Conservation (phyloP, 225 moss, liverwort and hornwort species). For the Sphagnum tenellum region DNA sequence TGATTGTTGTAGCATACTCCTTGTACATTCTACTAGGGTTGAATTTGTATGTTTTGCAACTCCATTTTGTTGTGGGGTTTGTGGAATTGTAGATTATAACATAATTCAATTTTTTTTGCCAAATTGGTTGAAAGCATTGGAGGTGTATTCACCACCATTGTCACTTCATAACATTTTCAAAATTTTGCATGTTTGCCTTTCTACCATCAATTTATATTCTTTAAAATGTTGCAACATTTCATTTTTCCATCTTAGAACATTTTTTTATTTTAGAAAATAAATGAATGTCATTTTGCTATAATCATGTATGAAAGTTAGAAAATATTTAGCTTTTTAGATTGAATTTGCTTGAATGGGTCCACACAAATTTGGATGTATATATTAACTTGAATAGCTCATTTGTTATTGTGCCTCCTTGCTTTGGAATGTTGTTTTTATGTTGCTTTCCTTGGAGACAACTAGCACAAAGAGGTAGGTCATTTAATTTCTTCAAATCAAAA, state of each 20-base stretch:
- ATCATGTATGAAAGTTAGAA: not conserved
- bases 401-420: not conserved
- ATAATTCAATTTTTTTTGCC: not conserved
- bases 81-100: not conserved
- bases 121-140: not conserved
- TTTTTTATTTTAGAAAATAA: not conserved
- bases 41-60: not conserved
- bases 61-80: not conserved
- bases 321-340: not conserved
- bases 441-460: not conserved
- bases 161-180: conserved; percentile 4
- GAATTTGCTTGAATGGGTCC: not conserved
- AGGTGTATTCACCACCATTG: not conserved
- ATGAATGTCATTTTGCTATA: not conserved
- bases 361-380: not conserved
- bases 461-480: not conserved
- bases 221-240: not conserved
- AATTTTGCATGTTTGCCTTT: not conserved
- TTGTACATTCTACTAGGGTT: not conserved
- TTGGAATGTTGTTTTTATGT: not conserved
- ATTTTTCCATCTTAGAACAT: not conserved
- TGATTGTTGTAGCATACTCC: not conserved
- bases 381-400: not conserved
- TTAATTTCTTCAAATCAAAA: not conserved
- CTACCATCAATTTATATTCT: not conserved